Evolutionary conservation across 805 yeast species (phyloP), one percentile per base, ranked within the genome.

Genomic region (Metschnikowia dekortorum): DNA sequence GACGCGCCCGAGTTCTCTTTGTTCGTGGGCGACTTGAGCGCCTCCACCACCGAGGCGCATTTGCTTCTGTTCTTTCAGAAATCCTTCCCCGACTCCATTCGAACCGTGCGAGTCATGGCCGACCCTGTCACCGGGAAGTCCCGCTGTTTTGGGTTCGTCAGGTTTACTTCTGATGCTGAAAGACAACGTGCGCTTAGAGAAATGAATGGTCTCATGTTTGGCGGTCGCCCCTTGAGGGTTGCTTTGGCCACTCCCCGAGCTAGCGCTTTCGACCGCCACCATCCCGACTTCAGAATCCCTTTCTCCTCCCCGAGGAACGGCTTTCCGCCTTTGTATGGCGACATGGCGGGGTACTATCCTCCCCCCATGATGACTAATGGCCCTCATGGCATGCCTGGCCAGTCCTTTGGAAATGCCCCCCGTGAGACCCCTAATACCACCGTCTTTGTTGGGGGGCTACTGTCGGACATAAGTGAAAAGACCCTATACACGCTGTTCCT

Each of bases 21-120:
- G 47, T 87, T 87, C 66, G 92, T 87, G n/a, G 95, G 95, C 35
- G 94, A 87, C 65, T 71, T 87, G 53, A 79, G 89, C 1, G 89
- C 92, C 1, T 76, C 82, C 1, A 85, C 90, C 4, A 86, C 92
- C 0, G 94, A 87, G 63, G 91, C 91, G 6, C 91, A 86, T 64
- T 67, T 87, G 51, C 67, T 87, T 44, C 82, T 88, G 26, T 71
- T 87, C 46, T 87, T 87, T 64, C 92, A 86, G 64, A 78, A 80
- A 39, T 76, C 76, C 50, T 87, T 79, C 67, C 75, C 77, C 7
- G 71, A 71, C 46, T 79, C 88, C 8, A 85, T 87, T 37, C 85
- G 85, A 58, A 86, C 94, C 2, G 94, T 87, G 6, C 71, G 94
- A 52, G 92, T 87, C 9, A 87, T 87, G 92, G 86, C 94, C 0